Evolutionary conservation across 2,329 filamentous ascomycete genomes (phyloP).

Genomic region (Triangularia setosa): DNA sequence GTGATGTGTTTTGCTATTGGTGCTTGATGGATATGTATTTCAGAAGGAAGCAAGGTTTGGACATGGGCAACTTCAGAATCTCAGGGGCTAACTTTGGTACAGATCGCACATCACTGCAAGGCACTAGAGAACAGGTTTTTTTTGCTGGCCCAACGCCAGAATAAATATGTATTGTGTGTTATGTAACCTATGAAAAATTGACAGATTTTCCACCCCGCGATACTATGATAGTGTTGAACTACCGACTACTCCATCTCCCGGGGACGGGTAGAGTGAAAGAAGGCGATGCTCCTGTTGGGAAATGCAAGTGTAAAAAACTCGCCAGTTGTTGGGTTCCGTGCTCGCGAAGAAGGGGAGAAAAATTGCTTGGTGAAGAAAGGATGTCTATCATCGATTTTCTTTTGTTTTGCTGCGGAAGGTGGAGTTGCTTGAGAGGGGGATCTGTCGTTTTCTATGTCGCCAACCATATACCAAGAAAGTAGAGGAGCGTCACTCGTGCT

Average conservation of each 20-base stretch:
- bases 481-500: not conserved
- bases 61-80: too few relatives aligned
- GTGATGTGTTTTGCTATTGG: not conserved
- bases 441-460: conserved; percentile 9
- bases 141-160: not conserved
- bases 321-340: not conserved
- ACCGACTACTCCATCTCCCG: not conserved
- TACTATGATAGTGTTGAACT: not conserved
- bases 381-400: not conserved
- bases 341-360: not conserved
- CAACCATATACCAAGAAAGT: conserved; percentile 12
- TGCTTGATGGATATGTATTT: not conserved
- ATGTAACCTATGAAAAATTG: not conserved
- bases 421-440: not conserved
- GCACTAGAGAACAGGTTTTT: not conserved
- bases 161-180: not conserved
- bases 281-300: not conserved
- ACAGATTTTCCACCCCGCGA: not conserved
- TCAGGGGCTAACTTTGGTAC: not conserved
- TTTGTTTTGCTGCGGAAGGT: not conserved
- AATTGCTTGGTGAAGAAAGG: not conserved
- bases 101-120: not conserved
- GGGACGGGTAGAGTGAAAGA: not conserved
- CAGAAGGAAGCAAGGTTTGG: not conserved
- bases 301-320: not conserved